Base-by-base conservation (phyloP, 257 asterid genomes). In the Coffea canephora region DNA sequence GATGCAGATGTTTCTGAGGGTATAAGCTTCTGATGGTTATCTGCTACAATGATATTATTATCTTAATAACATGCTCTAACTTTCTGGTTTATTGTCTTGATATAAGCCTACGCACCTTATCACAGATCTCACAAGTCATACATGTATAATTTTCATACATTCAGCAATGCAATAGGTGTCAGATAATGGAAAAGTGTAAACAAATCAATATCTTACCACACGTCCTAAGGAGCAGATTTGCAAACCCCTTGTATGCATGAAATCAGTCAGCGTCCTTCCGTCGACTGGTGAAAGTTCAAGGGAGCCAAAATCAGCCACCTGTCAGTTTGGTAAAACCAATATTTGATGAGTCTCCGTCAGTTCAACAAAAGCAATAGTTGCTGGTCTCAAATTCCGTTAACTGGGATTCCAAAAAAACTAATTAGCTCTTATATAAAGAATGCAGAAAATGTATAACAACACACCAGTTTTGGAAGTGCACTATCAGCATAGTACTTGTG, bases 241-340 rank as follows among this genome's bases (percentile, higher is more conserved):
- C 90, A 92, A 82, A 78, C 97, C 97, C 89, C 97, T 88, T 45
- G 94, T 89, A 84, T 92, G 97, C 97, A 90, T 92, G 86, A 92
- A 92, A 85, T 92, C 97, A 31, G 97, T 90, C 73, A 92, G 84
- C 13, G 97, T 92, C 86, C 95, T 85, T 77, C 97, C 97, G 85
- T 92, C 97, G 76, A 92, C 95, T 7, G 95, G 97, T 82, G 97
- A 92, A 74, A 92, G 91, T 86, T 92, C 97, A 61, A 92, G 93
- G 48, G 97, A 92, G 41, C 94, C 95, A 83, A 92, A 92, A 90
- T 92, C 97, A 83, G 97, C 93, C 71, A 90, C 97, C 97, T 92
- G 85, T 61, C 75, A 73, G 68, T 80, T 72, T 39, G 62, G 43
- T 39, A 69, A 52, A 39, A 74, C 61, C 23, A 77, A 61, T 71